Conservation (phyloP, 257 asterid species). For the Solanum dulcamara region DNA sequence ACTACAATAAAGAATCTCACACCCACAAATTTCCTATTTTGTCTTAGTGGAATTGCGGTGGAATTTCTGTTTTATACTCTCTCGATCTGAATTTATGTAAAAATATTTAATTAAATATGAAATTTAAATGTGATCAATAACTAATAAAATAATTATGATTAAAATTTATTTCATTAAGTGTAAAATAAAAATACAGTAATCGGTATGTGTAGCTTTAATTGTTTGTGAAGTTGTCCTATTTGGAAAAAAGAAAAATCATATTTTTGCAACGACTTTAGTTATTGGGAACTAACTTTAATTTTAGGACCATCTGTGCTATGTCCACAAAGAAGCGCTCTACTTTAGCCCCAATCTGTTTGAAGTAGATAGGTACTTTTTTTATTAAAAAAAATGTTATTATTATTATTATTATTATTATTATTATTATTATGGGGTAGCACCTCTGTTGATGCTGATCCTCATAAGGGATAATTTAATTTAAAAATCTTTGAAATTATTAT, state of each 20-base stretch:
- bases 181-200: background rate
- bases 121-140: background rate
- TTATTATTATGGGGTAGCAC: too few relatives aligned
- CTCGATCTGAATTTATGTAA: background rate
- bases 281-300: background rate
- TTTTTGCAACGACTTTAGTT: background rate
- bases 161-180: background rate
- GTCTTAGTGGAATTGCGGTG: background rate
- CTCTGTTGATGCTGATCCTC: too few relatives aligned
- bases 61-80: background rate
- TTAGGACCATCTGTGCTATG: background rate
- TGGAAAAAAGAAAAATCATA: background rate
- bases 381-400: too few relatives aligned
- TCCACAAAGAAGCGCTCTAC: background rate
- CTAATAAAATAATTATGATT: background rate
- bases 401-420: too few relatives aligned
- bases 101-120: rapidly evolving
- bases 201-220: background rate
- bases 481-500: background rate
- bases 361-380: background rate
- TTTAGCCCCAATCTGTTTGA: background rate
- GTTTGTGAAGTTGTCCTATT: background rate
- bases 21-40: background rate
- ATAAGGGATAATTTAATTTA: too few relatives aligned
- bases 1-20: background rate